Evolutionary conservation across 129 eudicot genomes (phyloP), one percentile per base, ranked within the genome.

Genomic region (Centaurea solstitialis): DNA sequence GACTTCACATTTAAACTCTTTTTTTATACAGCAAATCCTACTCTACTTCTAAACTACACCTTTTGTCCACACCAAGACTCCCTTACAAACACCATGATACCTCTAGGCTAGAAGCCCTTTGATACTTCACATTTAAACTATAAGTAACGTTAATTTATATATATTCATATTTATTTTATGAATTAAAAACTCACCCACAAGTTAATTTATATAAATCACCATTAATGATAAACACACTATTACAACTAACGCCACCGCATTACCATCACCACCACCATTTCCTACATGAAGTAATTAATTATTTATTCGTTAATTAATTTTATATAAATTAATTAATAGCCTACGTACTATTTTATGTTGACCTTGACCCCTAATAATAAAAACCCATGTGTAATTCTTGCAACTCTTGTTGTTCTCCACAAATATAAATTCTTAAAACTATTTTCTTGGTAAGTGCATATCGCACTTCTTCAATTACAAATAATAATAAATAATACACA

Each of bases 341-440:
- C 35, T 76, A 38, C 11, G 40, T 82, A 82, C 81, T 82, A 82
- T 82, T 82, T 82, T 76, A 76, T 57, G 85, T 82, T 82, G 85
- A 82, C 81, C 76, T 68, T 70, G 82, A 79, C 82, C 82, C 43
- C 18, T 30, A 67, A 53, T 7, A 15, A 79, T 68, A 41, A 45
- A 7, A 75, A 59, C 38, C 81, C 81, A 69, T 76, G 81, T 82
- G 81, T 82, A 38, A 40, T 61, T 70, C 81, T 81, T 76, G 78
- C 81, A 76, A 82, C 41, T 82, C 77, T 39, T 76, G 76, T 82
- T 82, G 77, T 76, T 76, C 81, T 82, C 77, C 40, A 57, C 35
- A 69, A 79, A 70, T 26, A 69, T 26, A 69, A 57, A 39, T 61
- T 40, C 70, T 53, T 61, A 8, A 53, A 70, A 23, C 66, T 61